phyloP scores from a whole-genome alignment of 331 rosid genomes.

The Prunus yedoensis region DNA sequence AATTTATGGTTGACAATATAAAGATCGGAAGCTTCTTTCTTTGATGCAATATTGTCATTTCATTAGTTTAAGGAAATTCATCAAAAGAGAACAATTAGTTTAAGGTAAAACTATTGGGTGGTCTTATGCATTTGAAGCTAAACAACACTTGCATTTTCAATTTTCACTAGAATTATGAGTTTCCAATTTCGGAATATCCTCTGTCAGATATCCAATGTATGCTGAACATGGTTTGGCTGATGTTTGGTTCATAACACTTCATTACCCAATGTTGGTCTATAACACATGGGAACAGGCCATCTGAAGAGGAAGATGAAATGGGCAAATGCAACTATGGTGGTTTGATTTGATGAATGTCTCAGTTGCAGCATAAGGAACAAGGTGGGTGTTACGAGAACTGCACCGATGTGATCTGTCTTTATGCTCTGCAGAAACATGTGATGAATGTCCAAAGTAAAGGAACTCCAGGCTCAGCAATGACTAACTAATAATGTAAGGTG shows the following conservation, averaged over 20 bases:
- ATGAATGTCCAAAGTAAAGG: background rate
- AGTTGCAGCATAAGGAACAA: background rate
- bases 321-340: background rate
- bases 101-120: background rate
- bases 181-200: background rate
- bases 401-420: background rate
- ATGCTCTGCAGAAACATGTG: background rate
- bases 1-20: constrained; percentile 1
- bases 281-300: constrained; percentile 13
- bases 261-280: background rate
- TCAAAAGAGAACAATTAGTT: too few species aligned
- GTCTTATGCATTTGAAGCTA: background rate
- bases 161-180: background rate
- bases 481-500: background rate
- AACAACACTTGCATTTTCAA: background rate
- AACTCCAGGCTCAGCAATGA: background rate
- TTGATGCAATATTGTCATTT: background rate
- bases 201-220: background rate
- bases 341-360: constrained; percentile 13
- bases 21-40: background rate
- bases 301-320: constrained; percentile 13
- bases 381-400: background rate
- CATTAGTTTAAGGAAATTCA: background rate
- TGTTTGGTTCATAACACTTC: constrained; percentile 6
- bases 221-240: constrained; percentile 18